These are phyloP conservation scores for Tolypocladium pustulatum DNA, from an alignment of 2,329 filamentous ascomycete species.

Conservation along the genomic window DNA sequence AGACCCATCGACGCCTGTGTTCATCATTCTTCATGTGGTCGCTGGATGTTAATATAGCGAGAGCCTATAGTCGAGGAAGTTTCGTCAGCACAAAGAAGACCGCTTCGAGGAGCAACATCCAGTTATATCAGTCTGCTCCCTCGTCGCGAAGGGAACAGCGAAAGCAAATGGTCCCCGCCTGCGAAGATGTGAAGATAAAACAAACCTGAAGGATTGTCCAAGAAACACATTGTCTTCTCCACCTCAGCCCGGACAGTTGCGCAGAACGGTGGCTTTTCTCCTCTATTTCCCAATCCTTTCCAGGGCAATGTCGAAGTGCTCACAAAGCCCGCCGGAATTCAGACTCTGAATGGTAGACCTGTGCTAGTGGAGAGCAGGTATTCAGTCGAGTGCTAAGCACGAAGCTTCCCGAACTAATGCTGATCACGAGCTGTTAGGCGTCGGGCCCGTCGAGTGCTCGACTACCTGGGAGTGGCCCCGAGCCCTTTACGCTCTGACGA, in stretches of 20 bases:
- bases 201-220: slow-evolving; percentile 5
- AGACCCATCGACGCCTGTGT: slow-evolving; percentile 19
- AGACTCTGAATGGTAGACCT: neutral
- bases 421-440: neutral
- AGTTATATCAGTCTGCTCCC: neutral
- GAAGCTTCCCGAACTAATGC: neutral
- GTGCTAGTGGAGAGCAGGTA: neutral
- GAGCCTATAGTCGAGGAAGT: neutral
- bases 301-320: neutral
- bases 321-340: neutral
- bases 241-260: neutral
- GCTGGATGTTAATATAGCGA: neutral
- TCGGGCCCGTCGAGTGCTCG: neutral
- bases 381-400: neutral
- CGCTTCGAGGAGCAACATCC: neutral
- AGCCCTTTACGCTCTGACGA: neutral
- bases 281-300: neutral
- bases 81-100: neutral
- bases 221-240: slow-evolving; percentile 3
- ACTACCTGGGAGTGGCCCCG: neutral
- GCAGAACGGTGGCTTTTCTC: neutral
- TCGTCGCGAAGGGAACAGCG: neutral
- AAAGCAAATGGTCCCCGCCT: neutral
- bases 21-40: slow-evolving; percentile 17
- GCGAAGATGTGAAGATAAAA: neutral